These are phyloP conservation scores for Mucor mucedo DNA, from an alignment of 371 early-diverging fungal species.

Conservation along the genomic window DNA sequence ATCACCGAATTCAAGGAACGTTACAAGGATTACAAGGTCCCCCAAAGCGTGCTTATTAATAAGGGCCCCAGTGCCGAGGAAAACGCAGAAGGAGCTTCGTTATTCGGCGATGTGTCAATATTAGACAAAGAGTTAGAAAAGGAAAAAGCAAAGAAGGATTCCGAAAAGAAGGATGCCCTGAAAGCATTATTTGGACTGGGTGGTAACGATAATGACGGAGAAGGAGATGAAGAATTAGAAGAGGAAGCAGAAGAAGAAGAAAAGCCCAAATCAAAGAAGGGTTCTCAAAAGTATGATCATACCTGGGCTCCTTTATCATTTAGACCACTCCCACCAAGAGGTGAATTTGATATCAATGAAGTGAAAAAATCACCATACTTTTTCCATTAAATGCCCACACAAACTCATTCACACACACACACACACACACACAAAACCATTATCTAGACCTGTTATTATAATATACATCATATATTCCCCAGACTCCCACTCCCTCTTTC, in stretches of 20 bases:
- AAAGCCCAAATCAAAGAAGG: slow-evolving; percentile 20
- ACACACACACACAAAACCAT: neutral
- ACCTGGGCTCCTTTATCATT: slow-evolving; percentile 77
- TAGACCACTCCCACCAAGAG: slow-evolving; percentile 78
- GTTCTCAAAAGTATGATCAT: slow-evolving; percentile 40
- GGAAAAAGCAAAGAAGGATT: slow-evolving; percentile 30
- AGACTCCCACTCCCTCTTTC: neutral
- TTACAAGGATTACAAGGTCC: slow-evolving; percentile 76
- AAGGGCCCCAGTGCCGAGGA: neutral
- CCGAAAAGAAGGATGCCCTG: slow-evolving; percentile 39
- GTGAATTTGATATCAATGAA: slow-evolving; percentile 82
- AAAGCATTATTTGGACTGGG: slow-evolving; percentile 40
- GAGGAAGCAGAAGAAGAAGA: slow-evolving; percentile 23
- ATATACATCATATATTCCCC: slow-evolving; percentile 7
- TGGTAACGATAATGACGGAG: slow-evolving; percentile 20
- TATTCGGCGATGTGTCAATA: slow-evolving; percentile 17
- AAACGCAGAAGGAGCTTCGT: neutral
- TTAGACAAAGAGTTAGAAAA: slow-evolving; percentile 29
- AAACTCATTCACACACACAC: no score
- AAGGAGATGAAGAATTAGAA: slow-evolving; percentile 22
- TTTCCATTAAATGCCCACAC: slow-evolving; percentile 67
- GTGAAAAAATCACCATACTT: slow-evolving; percentile 90
- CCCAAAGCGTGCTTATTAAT: slow-evolving; percentile 40
- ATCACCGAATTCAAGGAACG: slow-evolving; percentile 84
- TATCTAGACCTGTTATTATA: slow-evolving; percentile 13